These are phyloP conservation scores for Lobosporangium transversale DNA, from an alignment of 192 early-diverging fungal genomes.

Conservation along the genomic window DNA sequence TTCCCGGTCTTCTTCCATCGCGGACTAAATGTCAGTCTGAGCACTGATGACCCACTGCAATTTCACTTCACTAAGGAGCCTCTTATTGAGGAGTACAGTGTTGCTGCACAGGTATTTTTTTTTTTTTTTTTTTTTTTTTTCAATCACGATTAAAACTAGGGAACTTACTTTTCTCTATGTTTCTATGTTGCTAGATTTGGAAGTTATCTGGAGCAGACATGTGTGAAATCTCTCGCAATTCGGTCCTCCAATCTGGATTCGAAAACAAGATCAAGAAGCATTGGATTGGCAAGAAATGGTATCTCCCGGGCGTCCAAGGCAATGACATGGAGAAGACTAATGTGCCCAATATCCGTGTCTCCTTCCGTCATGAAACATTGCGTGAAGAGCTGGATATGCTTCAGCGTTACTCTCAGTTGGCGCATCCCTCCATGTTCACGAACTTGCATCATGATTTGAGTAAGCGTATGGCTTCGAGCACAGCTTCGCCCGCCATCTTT, in stretches of 20 bases:
- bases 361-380: slow-evolving; percentile 88
- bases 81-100: slow-evolving; percentile 96
- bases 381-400: slow-evolving; percentile 79
- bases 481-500: slow-evolving; percentile 37
- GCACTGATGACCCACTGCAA: slow-evolving; percentile 96
- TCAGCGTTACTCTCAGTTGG: slow-evolving; percentile 55
- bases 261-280: slow-evolving; percentile 91
- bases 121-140: neutral
- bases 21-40: slow-evolving; percentile 92
- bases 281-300: slow-evolving; percentile 90
- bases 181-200: no score
- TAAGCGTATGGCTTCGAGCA: slow-evolving; percentile 46
- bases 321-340: slow-evolving; percentile 96
- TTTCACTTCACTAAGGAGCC: slow-evolving; percentile 99
- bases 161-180: no score
- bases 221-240: slow-evolving; percentile 96
- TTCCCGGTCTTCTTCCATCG: slow-evolving; percentile 94
- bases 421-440: slow-evolving; percentile 40
- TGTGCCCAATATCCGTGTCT: slow-evolving; percentile 88
- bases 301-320: slow-evolving; percentile 79
- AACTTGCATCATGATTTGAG: slow-evolving; percentile 27
- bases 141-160: neutral
- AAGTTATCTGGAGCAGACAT: slow-evolving; percentile 93
- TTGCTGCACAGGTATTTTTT: slow-evolving; percentile 83
- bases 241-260: slow-evolving; percentile 91